Conservation (phyloP, 176 grass and related monocot species). For the Zoysia pacifica region DNA sequence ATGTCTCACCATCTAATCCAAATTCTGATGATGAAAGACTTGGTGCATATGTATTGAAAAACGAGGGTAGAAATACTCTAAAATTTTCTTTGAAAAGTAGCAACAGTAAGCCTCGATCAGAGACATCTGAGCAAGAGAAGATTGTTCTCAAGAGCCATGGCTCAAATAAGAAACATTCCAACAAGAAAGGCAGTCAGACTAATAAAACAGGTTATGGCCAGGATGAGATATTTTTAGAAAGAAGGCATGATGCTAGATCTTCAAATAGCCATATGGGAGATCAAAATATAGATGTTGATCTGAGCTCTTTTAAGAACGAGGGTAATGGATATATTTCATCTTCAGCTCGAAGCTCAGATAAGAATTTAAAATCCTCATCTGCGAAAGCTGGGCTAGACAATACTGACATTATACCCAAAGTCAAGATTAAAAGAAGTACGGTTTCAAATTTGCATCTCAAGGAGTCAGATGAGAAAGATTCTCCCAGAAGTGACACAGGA, state of each 20-base stretch:
- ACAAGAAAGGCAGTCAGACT: slow-evolving; percentile 65
- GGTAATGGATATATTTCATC: slow-evolving; percentile 45
- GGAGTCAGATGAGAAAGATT: slow-evolving; percentile 57
- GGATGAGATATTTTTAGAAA: slow-evolving; percentile 67
- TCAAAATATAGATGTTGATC: slow-evolving; percentile 46
- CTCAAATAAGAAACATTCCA: slow-evolving; percentile 65
- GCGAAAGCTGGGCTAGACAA: slow-evolving; percentile 36
- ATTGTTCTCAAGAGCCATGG: slow-evolving; percentile 52
- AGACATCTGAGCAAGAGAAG: slow-evolving; percentile 55
- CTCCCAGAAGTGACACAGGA: slow-evolving; percentile 56
- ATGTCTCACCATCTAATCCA: slow-evolving; percentile 47
- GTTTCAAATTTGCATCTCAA: slow-evolving; percentile 65
- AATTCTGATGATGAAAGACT: slow-evolving; percentile 73
- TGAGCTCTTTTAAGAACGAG: slow-evolving; percentile 45
- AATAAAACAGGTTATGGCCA: slow-evolving; percentile 43
- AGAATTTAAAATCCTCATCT: slow-evolving; percentile 46
- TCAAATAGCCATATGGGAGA: slow-evolving; percentile 52
- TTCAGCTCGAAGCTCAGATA: slow-evolving; percentile 48
- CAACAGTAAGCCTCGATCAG: slow-evolving; percentile 55
- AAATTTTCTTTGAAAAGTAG: slow-evolving; percentile 95
- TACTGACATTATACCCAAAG: slow-evolving; percentile 57
- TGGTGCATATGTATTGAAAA: slow-evolving; percentile 64
- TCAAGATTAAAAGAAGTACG: slow-evolving; percentile 73
- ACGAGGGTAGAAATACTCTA: slow-evolving; percentile 66
- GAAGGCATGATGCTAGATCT: slow-evolving; percentile 56